Evolutionary conservation across 106 monocot genomes (phyloP), one percentile per base, ranked within the genome.

Genomic region (Agapanthus africanus): DNA sequence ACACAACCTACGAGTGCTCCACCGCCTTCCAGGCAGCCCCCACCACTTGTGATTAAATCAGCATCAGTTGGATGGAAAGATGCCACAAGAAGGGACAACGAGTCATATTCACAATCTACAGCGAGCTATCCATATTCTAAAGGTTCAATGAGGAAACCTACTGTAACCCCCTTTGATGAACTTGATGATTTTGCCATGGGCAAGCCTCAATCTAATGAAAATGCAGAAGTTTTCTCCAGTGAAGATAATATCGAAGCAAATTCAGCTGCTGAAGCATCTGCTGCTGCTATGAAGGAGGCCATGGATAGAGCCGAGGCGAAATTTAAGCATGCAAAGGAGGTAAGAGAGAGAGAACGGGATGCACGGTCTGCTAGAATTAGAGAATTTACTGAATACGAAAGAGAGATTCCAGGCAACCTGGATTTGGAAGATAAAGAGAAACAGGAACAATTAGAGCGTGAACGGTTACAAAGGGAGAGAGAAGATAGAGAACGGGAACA

Each of bases 321-420:
- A 63, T 86, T 91, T 42, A 88, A 79, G 74, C 91, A 91, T 73
- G 95, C 95, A 10, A 91, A 78, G 77, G 91, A 86, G 65, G 88
- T 86, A 31, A 85, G 88, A 47, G 92, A 83, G 34, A 91, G 83
- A 76, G 89, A 90, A 74, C 75, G 77, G 7, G 91, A 86, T 79
- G 71, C 74, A 51, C 91, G 70, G 72, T 70, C 69, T 76, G 14
- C 35, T 50, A 82, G 54, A 47, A 75, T 13, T 41, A n/a, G n/a
- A n/a, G n/a, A n/a, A n/a, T n/a, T n/a, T n/a, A 82, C 67, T 59
- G 86, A 89, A 23, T 70, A 79, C 38, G 82, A 68, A 69, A 79
- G 41, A 64, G 35, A 35, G 41, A 80, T 65, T 13, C 21, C 64
- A 31, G 74, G 79, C 47, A n/a, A 66, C 2, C 68, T 71, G 6